A percentile compares a stretch with the other conserved stretches of the same genome.
These are phyloP conservation scores for Cordia subcordata DNA, from an alignment of 257 asterid genomes.

Conservation along the genomic window DNA sequence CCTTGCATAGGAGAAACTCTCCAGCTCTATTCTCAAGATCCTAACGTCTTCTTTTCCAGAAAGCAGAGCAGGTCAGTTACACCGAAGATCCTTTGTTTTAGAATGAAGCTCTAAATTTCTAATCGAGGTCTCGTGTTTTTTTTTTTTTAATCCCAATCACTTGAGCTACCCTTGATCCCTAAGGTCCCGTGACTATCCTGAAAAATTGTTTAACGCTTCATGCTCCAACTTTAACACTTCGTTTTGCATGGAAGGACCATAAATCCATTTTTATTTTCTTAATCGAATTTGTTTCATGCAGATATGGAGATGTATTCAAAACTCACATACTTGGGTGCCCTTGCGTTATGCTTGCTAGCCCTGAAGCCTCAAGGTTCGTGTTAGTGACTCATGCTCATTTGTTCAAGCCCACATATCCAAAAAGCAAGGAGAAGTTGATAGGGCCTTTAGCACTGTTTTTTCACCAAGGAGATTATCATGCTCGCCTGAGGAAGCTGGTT, in stretches of 20 bases:
- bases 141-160: no score
- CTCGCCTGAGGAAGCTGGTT: conserved; percentile 48
- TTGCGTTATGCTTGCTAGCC: conserved; percentile 78
- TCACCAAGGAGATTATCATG: conserved; percentile 66
- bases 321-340: conserved; percentile 74
- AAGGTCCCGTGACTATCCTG: no score
- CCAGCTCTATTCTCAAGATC: conserved; percentile 63
- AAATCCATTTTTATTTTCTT: no score
- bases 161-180: no score
- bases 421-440: conserved; percentile 82
- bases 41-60: conserved; percentile 51
- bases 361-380: conserved; percentile 70
- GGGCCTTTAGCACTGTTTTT: conserved; percentile 75
- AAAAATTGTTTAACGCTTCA: no score
- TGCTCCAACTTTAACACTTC: neutral
- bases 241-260: conserved; percentile 7
- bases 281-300: conserved; percentile 14
- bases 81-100: no score
- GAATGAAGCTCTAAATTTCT: no score
- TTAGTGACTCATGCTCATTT: conserved; percentile 53
- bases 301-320: conserved; percentile 79
- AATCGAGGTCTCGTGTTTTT: no score
- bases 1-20: conserved; percentile 74
- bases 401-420: conserved; percentile 75
- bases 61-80: conserved; percentile 46